Evolutionary conservation across 768 basidiomycete species (phyloP).

Genomic region (Suillus subluteus): DNA sequence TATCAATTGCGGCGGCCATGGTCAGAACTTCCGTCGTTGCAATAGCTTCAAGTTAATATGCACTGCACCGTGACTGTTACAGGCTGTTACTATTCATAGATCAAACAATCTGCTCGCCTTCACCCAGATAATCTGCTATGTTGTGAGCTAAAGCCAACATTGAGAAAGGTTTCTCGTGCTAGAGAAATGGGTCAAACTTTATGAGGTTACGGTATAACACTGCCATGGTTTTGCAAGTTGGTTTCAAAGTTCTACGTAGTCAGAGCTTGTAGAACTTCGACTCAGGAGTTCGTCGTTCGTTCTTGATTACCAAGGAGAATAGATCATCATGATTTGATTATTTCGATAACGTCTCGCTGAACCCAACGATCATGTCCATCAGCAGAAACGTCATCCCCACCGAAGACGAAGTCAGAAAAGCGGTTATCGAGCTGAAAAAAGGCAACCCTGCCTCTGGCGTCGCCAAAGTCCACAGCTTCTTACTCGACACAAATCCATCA

Average conservation of each 20-base stretch:
- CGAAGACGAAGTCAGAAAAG: constrained; percentile 64
- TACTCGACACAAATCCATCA: constrained; percentile 60
- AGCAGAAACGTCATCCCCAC: constrained; percentile 40
- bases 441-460: constrained; percentile 70
- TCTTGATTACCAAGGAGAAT: constrained; percentile 2
- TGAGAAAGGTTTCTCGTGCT: background rate
- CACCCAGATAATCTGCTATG: background rate
- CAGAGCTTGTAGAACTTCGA: background rate
- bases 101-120: background rate
- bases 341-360: background rate
- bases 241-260: background rate
- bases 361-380: constrained; percentile 8
- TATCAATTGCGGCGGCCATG: background rate
- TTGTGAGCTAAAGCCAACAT: background rate
- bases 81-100: background rate
- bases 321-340: background rate
- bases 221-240: background rate
- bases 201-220: background rate
- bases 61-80: background rate
- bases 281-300: background rate
- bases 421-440: constrained; percentile 56
- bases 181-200: background rate
- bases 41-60: background rate
- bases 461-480: constrained; percentile 65
- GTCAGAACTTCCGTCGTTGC: background rate